These are phyloP conservation scores for Trebouxia sp. DNA, from an alignment of 139 green algal genomes.

Conservation along the genomic window DNA sequence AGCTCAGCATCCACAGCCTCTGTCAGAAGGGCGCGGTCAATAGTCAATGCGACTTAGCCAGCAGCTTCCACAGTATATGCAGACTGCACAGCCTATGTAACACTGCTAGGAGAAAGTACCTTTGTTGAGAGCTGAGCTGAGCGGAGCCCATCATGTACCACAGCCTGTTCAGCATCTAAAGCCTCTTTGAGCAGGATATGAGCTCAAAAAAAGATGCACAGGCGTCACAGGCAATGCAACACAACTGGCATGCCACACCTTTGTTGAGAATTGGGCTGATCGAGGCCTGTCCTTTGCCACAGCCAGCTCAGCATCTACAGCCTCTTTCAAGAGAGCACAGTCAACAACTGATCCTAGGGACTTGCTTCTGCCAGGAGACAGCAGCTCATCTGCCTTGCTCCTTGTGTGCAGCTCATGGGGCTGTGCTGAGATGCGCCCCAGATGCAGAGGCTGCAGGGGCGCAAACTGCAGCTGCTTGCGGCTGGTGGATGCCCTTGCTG, in stretches of 20 bases:
- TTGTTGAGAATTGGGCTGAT: not conserved
- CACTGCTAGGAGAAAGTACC: too few relatives aligned
- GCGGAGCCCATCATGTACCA: too few relatives aligned
- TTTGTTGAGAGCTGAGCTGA: too few relatives aligned
- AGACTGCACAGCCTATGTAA: too few relatives aligned
- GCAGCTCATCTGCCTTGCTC: not conserved
- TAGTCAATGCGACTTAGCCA: too few relatives aligned
- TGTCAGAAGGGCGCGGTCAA: too few relatives aligned
- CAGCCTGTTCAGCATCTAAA: too few relatives aligned
- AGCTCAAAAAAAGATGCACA: too few relatives aligned
- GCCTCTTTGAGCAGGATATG: too few relatives aligned
- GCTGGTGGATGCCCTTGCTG: not conserved
- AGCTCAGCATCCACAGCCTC: too few relatives aligned
- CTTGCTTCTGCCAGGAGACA: not conserved
- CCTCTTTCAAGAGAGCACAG: not conserved
- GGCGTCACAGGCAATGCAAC: too few relatives aligned
- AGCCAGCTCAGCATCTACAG: not conserved
- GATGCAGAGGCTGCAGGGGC: not conserved
- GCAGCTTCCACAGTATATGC: too few relatives aligned
- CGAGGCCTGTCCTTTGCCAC: not conserved
- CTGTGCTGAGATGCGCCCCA: not conserved
- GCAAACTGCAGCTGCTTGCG: slow-evolving; percentile 13
- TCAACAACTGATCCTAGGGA: slow-evolving; percentile 11
- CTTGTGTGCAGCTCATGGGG: not conserved
- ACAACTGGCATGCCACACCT: not conserved